These are phyloP conservation scores for Lachnellula cervina DNA, from an alignment of 2,329 filamentous ascomycete genomes.

Conservation along the genomic window DNA sequence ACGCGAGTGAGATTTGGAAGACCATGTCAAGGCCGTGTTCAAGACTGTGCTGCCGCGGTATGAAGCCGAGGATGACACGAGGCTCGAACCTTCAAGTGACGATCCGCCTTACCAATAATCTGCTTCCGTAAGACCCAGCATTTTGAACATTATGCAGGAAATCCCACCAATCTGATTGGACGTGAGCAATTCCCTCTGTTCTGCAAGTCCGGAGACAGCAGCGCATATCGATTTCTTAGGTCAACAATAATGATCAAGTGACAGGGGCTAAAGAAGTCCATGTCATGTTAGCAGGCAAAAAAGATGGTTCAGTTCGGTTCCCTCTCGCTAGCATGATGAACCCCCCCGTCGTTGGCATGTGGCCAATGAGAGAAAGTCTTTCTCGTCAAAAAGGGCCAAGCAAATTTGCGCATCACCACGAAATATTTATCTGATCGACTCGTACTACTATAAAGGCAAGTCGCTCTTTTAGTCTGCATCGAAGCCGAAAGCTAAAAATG, in stretches of 20 bases:
- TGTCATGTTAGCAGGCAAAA: neutral
- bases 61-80: slow-evolving; percentile 3
- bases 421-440: slow-evolving; percentile 1
- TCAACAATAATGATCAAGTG: neutral
- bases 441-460: neutral
- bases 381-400: neutral
- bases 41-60: neutral
- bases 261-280: slow-evolving; percentile 3
- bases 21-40: neutral
- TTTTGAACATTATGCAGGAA: slow-evolving; percentile 18
- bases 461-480: slow-evolving; percentile 4
- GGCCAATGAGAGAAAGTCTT: neutral
- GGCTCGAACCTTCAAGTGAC: neutral
- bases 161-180: slow-evolving; percentile 5
- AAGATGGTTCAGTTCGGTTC: neutral
- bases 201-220: slow-evolving; percentile 8
- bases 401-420: slow-evolving; percentile 7
- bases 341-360: neutral
- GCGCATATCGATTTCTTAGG: slow-evolving; percentile 14
- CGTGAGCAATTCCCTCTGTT: slow-evolving; percentile 2
- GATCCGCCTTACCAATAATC: slow-evolving; percentile 2
- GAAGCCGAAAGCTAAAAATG: slow-evolving; percentile 14
- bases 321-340: too few relatives aligned
- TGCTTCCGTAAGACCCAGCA: slow-evolving; percentile 12
- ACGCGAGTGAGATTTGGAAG: neutral